A percentile compares a stretch with the other conserved stretches of the same genome.
Conservation (phyloP, 371 early-diverging fungal genomes). For the Fennellomyces sp. region DNA sequence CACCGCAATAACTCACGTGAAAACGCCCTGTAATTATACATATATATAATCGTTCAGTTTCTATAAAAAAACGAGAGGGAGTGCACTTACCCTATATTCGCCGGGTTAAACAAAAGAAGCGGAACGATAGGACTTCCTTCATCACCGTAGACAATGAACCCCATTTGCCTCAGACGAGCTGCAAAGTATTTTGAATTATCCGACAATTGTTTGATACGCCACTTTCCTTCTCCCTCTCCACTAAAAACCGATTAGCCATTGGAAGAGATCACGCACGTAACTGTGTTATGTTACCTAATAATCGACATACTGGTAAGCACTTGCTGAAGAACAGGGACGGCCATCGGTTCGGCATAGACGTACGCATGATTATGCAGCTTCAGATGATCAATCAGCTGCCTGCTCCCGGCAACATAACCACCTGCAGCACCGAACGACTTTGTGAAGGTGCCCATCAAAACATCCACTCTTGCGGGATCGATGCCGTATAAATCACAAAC, state of each 20-base stretch:
- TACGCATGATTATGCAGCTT: conserved; percentile 85
- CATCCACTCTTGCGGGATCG: conserved; percentile 92
- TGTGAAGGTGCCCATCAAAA: conserved; percentile 99
- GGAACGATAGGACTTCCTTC: conserved; percentile 96
- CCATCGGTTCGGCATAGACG: conserved; percentile 93
- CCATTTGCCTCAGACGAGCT: conserved; percentile 80
- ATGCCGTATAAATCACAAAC: conserved; percentile 93
- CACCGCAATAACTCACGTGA: conserved; percentile 90
- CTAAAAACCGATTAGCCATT: conserved; percentile 25
- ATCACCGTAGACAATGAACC: conserved; percentile 97
- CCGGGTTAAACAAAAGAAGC: conserved; percentile 92
- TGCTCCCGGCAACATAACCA: conserved; percentile 92
- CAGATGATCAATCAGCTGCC: conserved; percentile 83
- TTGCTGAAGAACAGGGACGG: conserved; percentile 90
- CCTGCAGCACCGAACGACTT: conserved; percentile 99
- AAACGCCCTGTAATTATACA: conserved; percentile 80
- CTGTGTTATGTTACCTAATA: conserved; percentile 44
- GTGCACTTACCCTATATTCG: conserved; percentile 86
- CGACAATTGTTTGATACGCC: conserved; percentile 81
- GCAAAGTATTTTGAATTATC: conserved; percentile 89
- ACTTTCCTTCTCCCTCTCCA: conserved; percentile 91
- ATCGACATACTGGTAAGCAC: conserved; percentile 84
- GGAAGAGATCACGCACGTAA: not conserved
- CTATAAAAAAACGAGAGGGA: not conserved
- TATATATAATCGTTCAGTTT: not conserved